phyloP scores from a whole-genome alignment of 2,329 filamentous ascomycete genomes.

The Colletotrichum eremochloae region DNA sequence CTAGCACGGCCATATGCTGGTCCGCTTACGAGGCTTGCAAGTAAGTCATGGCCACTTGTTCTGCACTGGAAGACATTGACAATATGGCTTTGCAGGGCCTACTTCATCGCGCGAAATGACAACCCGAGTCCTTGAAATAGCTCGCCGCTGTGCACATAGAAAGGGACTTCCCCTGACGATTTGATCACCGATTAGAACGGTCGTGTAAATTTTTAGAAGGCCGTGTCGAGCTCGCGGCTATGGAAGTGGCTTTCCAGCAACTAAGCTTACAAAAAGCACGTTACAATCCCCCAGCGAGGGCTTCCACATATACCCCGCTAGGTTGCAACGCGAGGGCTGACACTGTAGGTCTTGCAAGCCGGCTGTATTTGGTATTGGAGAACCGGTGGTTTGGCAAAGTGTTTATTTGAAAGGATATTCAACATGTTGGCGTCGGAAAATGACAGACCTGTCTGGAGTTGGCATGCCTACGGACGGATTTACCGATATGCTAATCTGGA shows the following conservation, averaged over 20 bases:
- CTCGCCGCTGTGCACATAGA: slow-evolving; percentile 32
- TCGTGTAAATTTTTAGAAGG: slow-evolving; percentile 37
- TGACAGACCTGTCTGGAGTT: slow-evolving; percentile 29
- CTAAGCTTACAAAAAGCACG: slow-evolving; percentile 9
- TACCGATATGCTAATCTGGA: slow-evolving; percentile 24
- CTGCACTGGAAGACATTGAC: slow-evolving; percentile 21
- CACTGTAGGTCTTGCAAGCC: slow-evolving; percentile 9
- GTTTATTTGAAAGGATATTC: slow-evolving; percentile 36
- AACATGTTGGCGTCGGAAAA: slow-evolving; percentile 36
- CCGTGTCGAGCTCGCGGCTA: slow-evolving; percentile 1
- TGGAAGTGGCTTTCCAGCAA: slow-evolving; percentile 5
- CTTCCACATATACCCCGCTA: slow-evolving; percentile 4
- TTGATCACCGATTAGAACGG: slow-evolving; percentile 36
- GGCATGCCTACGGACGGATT: slow-evolving; percentile 23
- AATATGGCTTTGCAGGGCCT: slow-evolving; percentile 59
- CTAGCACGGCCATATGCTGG: slow-evolving; percentile 99
- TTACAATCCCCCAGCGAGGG: slow-evolving; percentile 2
- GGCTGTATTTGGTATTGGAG: slow-evolving; percentile 27
- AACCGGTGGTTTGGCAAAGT: slow-evolving; percentile 35
- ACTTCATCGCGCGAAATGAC: slow-evolving; percentile 70
- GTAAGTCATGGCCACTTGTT: slow-evolving; percentile 57
- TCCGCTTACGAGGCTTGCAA: slow-evolving; percentile 79
- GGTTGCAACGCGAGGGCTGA: slow-evolving; percentile 15
- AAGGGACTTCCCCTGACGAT: slow-evolving; percentile 17
- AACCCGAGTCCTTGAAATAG: slow-evolving; percentile 46